A percentile compares a stretch with the other conserved stretches of the same genome.
Evolutionary conservation across 371 early-diverging fungal genomes (phyloP).

Genomic region (Batrachochytrium dendrobatidis): DNA sequence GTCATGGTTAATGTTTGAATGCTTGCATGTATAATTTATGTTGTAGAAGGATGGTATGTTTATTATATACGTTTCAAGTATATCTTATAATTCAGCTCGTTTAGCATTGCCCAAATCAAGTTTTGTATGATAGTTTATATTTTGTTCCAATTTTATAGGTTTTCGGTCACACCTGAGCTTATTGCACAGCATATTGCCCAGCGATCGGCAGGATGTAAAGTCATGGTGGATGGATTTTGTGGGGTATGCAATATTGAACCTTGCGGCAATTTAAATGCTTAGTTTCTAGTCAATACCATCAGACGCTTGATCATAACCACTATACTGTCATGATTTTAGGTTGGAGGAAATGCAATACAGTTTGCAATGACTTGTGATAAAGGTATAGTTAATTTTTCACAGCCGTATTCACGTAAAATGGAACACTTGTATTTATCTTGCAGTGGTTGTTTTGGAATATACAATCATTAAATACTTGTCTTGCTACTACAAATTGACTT

Average conservation of each 20-base stretch:
- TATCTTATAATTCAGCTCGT: too few relatives aligned
- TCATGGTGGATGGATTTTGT: constrained; percentile 88
- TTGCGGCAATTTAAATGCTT: too few relatives aligned
- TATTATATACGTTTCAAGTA: too few relatives aligned
- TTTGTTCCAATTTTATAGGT: too few relatives aligned
- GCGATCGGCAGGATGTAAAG: constrained; percentile 49
- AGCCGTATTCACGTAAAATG: not conserved
- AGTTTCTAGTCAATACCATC: too few relatives aligned
- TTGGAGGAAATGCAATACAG: constrained; percentile 93
- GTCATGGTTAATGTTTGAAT: not conserved
- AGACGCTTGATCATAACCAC: too few relatives aligned
- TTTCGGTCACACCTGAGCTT: constrained; percentile 90
- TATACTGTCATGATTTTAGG: too few relatives aligned
- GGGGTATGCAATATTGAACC: constrained; percentile 48
- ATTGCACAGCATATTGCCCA: constrained; percentile 79
- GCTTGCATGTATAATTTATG: not conserved
- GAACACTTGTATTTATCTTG: not conserved
- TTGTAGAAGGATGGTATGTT: constrained; percentile 59
- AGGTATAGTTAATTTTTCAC: constrained; percentile 30
- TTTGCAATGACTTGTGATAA: constrained; percentile 78
- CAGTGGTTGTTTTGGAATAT: constrained; percentile 94
- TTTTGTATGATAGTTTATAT: too few relatives aligned
- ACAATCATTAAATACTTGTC: too few relatives aligned
- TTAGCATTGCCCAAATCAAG: too few relatives aligned
- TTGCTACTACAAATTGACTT: too few relatives aligned